Percentiles rank a stretch among this genome's conserved stretches.
These are phyloP conservation scores for Pseudoneurospora amorphoporcata DNA, from an alignment of 495 filamentous ascomycete genomes.

Conservation along the genomic window DNA sequence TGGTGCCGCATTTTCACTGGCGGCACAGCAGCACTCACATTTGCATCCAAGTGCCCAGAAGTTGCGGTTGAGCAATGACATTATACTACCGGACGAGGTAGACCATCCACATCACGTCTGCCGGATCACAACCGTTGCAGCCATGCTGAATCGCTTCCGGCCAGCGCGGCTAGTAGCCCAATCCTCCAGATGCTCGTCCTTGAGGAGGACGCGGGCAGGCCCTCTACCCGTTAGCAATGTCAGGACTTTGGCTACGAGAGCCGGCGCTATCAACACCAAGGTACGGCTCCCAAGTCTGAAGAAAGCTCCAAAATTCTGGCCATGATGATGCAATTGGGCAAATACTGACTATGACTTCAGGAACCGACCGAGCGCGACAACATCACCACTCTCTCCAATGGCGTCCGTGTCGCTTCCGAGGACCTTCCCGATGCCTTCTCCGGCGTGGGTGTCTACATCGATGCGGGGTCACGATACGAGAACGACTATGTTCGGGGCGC, in stretches of 20 bases:
- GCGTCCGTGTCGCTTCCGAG: slow-evolving; percentile 88
- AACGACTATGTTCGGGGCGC: slow-evolving; percentile 75
- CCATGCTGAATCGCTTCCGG: slow-evolving; percentile 20
- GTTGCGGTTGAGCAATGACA: background rate
- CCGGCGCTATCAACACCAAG: background rate
- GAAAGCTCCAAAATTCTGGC: background rate
- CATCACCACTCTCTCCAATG: slow-evolving; percentile 86
- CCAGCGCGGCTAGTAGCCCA: slow-evolving; percentile 15
- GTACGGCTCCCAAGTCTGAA: background rate
- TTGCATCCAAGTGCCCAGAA: background rate
- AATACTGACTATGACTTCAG: slow-evolving; percentile 33
- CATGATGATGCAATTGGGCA: background rate
- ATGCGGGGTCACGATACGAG: slow-evolving; percentile 93
- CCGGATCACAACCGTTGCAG: slow-evolving; percentile 1
- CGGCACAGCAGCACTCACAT: background rate
- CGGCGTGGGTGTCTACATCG: slow-evolving; percentile 91
- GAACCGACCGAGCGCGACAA: slow-evolving; percentile 82
- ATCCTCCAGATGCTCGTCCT: background rate
- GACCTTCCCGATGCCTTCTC: slow-evolving; percentile 92
- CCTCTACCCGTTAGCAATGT: background rate
- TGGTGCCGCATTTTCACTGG: background rate
- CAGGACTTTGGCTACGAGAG: background rate
- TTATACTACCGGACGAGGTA: background rate
- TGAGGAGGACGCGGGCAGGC: background rate
- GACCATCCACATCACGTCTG: background rate